Evolutionary conservation across 805 yeast species (phyloP).

Genomic region (Zygosaccharomyces kombuchaensis): DNA sequence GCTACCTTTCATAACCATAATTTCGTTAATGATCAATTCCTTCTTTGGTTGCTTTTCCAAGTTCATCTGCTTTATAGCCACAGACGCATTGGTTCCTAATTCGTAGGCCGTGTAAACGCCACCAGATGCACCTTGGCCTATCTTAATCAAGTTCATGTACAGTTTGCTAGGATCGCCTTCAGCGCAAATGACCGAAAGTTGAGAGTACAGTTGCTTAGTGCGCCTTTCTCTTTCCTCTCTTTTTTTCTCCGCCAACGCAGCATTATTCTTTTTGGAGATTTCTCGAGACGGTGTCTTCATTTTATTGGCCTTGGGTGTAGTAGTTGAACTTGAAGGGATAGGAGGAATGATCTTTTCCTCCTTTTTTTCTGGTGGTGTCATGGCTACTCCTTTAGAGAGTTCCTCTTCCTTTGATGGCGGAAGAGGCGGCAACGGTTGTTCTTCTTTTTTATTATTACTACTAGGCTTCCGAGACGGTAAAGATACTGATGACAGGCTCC

Average conservation of each 20-base stretch:
- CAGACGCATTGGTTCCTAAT: constrained; percentile 49
- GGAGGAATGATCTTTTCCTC: constrained; percentile 28
- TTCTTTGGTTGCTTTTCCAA: constrained; percentile 92
- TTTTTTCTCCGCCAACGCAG: constrained; percentile 55
- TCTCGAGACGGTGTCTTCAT: constrained; percentile 13
- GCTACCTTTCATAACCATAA: constrained; percentile 90
- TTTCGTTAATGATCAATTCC: constrained; percentile 91
- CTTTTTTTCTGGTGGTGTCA: not conserved
- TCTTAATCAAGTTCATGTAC: constrained; percentile 68
- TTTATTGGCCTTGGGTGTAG: constrained; percentile 39
- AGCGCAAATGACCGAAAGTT: constrained; percentile 70
- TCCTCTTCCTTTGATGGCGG: constrained; percentile 12
- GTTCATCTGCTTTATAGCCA: constrained; percentile 96
- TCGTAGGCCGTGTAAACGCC: constrained; percentile 90
- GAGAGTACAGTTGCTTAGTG: constrained; percentile 67
- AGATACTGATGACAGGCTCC: constrained; percentile 6
- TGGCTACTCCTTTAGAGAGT: not conserved
- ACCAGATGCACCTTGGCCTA: constrained; percentile 98
- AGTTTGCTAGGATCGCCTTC: constrained; percentile 75
- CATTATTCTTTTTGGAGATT: constrained; percentile 26
- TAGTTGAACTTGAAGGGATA: constrained; percentile 35
- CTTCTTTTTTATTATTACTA: constrained; percentile 15
- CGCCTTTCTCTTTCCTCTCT: constrained; percentile 73
- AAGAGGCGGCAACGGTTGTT: constrained; percentile 28
- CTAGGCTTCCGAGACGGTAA: constrained; percentile 18